Percentiles rank a stretch among this genome's conserved stretches.
Conservation (phyloP, 1,284 basidiomycete genomes). For the Violaceomyces palustris region DNA sequence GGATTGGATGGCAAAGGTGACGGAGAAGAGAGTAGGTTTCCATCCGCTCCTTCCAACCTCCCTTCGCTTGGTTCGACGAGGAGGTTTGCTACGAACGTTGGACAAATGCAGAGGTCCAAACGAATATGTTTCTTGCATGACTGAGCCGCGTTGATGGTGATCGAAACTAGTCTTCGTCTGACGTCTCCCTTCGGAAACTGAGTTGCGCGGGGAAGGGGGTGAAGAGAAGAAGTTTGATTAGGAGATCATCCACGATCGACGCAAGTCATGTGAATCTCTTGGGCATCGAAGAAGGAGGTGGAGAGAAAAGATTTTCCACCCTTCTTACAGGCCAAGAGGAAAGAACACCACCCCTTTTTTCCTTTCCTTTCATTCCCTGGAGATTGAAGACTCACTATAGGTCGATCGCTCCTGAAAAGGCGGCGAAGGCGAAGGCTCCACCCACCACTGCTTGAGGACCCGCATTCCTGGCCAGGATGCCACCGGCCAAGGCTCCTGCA, state of each 20-base stretch:
- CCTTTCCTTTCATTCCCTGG: neutral
- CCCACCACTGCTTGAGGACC: slow-evolving; percentile 47
- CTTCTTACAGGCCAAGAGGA: neutral
- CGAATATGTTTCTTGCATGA: no score
- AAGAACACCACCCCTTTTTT: neutral
- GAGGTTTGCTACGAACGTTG: no score
- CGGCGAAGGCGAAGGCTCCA: slow-evolving; percentile 48
- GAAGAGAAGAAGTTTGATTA: neutral
- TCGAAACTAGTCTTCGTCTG: slow-evolving; percentile 26
- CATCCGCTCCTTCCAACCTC: no score
- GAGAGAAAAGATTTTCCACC: neutral
- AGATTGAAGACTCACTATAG: slow-evolving; percentile 27
- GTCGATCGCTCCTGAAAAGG: slow-evolving; percentile 50
- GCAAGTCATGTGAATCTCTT: neutral
- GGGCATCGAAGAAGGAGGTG: neutral
- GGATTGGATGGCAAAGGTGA: no score
- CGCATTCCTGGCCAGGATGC: slow-evolving; percentile 44
- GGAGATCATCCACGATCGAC: neutral
- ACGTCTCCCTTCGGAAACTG: slow-evolving; percentile 36
- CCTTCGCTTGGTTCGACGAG: no score
- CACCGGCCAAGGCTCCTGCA: slow-evolving; percentile 43
- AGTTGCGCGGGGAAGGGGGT: neutral
- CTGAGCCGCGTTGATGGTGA: no score
- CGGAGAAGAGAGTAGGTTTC: no score
- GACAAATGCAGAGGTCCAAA: no score